Percentiles rank a stretch among this genome's conserved stretches.
These are phyloP conservation scores for Tarenaya hassleriana DNA, from an alignment of 345 rosid species.

Conservation along the genomic window DNA sequence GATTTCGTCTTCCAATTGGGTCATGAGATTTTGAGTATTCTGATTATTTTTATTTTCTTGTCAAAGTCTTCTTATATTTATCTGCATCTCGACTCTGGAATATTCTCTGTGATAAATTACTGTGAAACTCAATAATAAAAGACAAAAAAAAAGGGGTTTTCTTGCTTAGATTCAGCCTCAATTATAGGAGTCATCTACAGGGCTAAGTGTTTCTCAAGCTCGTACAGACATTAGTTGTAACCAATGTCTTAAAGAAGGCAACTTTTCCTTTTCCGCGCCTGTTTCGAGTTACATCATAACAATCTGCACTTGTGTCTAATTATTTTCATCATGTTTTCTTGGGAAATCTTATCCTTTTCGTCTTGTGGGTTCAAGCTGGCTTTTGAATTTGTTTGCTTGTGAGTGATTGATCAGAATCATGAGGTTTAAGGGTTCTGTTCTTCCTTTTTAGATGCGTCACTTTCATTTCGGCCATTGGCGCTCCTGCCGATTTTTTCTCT, in stretches of 20 bases:
- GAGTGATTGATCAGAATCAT: constrained; percentile 17
- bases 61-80: neutral
- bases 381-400: constrained; percentile 21
- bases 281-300: constrained; percentile 18
- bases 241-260: constrained; percentile 15
- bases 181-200: constrained; percentile 26
- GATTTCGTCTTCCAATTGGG: neutral
- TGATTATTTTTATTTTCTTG: constrained; percentile 13
- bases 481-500: constrained; percentile 9
- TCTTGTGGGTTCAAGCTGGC: constrained; percentile 32
- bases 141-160: no score
- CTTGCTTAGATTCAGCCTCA: constrained; percentile 26
- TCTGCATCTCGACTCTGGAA: constrained; percentile 4
- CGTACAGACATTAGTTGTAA: neutral
- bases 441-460: constrained; percentile 24
- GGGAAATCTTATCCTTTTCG: constrained; percentile 19
- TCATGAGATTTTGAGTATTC: constrained; percentile 3
- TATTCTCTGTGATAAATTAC: no score
- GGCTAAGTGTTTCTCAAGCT: constrained; percentile 16
- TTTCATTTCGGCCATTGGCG: constrained; percentile 23
- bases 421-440: neutral
- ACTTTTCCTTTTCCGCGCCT: constrained; percentile 23
- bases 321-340: constrained; percentile 23
- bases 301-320: constrained; percentile 28
- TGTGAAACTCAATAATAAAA: constrained; percentile 3